Conservation (phyloP, 108 stramenopile species). For the Nitzschia palea region DNA sequence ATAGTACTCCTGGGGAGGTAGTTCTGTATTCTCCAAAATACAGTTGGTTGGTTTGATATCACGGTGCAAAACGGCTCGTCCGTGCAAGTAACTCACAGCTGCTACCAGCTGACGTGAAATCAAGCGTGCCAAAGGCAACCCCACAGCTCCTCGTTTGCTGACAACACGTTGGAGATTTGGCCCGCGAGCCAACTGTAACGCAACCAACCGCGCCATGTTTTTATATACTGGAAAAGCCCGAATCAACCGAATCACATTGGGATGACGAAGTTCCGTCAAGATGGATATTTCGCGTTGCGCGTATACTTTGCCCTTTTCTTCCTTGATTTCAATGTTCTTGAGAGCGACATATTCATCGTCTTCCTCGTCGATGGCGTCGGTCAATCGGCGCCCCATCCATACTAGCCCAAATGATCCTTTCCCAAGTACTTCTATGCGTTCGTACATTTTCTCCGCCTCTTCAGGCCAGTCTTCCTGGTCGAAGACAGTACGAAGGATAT, state of each 20-base stretch:
- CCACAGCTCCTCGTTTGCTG: conserved; percentile 72
- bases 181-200: conserved; percentile 70
- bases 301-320: conserved; percentile 62
- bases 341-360: conserved; percentile 78
- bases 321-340: conserved; percentile 71
- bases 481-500: conserved; percentile 25
- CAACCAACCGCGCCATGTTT: conserved; percentile 52
- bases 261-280: conserved; percentile 70
- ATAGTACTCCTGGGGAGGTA: conserved; percentile 50
- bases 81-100: conserved; percentile 83
- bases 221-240: conserved; percentile 54
- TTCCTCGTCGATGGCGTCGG: conserved; percentile 17
- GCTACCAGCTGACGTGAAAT: conserved; percentile 68
- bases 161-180: conserved; percentile 72
- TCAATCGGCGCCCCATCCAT: conserved; percentile 67
- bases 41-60: conserved; percentile 88
- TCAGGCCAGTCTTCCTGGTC: conserved; percentile 69
- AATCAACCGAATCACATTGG: conserved; percentile 75
- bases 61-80: conserved; percentile 82
- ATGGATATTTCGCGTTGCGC: conserved; percentile 78
- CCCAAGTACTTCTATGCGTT: conserved; percentile 72
- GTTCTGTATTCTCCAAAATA: conserved; percentile 57
- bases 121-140: conserved; percentile 62
- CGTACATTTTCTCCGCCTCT: conserved; percentile 66
- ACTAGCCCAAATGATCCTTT: conserved; percentile 75